A percentile compares a stretch with the other conserved stretches of the same genome.
Conservation (phyloP, 192 early-diverging fungal species). For the Mortierella claussenii region DNA sequence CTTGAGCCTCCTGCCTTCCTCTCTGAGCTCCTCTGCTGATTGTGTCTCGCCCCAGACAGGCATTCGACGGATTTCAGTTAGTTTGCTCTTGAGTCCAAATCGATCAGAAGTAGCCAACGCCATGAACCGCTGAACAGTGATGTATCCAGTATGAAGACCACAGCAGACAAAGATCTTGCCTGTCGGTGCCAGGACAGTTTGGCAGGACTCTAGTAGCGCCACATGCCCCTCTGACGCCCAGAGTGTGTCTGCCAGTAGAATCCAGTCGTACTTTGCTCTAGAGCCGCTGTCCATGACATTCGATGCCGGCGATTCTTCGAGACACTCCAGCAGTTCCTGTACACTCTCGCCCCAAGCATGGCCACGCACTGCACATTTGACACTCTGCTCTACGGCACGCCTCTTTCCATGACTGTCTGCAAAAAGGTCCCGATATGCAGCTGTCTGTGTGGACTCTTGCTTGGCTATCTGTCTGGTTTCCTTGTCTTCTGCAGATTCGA, state of each 20-base stretch:
- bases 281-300: background rate
- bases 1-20: slow-evolving; percentile 15
- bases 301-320: background rate
- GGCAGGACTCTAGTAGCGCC: slow-evolving; percentile 23
- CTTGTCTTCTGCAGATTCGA: slow-evolving; percentile 19
- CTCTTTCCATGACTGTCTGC: slow-evolving; percentile 1
- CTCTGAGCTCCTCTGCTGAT: slow-evolving; percentile 20
- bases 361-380: slow-evolving; percentile 42
- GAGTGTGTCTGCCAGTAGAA: slow-evolving; percentile 40
- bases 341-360: slow-evolving; percentile 46
- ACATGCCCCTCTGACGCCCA: slow-evolving; percentile 45
- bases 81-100: slow-evolving; percentile 14
- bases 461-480: background rate
- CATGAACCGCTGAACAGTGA: slow-evolving; percentile 35
- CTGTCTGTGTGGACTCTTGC: slow-evolving; percentile 7
- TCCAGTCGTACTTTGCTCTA: slow-evolving; percentile 26
- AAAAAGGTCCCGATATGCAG: background rate
- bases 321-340: slow-evolving; percentile 28
- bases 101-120: slow-evolving; percentile 6
- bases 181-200: slow-evolving; percentile 7
- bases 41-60: slow-evolving; percentile 36
- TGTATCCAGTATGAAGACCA: slow-evolving; percentile 37
- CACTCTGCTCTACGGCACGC: slow-evolving; percentile 13
- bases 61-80: slow-evolving; percentile 33
- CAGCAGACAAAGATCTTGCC: slow-evolving; percentile 46